Conservation (phyloP, 1,284 basidiomycete species). For the Rhizoctonia solani region DNA sequence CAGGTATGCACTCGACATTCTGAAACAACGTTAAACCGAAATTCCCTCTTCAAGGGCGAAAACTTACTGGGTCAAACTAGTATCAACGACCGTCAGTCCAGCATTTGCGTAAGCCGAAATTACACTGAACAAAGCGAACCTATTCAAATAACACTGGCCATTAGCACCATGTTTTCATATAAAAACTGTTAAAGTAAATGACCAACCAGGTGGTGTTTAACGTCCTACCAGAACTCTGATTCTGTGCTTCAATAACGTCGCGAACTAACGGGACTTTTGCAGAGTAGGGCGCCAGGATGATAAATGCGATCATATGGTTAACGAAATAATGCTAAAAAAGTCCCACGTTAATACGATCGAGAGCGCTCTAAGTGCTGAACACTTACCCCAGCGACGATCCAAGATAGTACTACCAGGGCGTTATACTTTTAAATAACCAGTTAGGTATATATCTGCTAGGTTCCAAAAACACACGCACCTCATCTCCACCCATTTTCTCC, state of each 20-base stretch:
- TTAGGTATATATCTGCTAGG: neutral
- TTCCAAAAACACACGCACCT: neutral
- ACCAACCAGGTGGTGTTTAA: slow-evolving; percentile 11
- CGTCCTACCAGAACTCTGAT: slow-evolving; percentile 9
- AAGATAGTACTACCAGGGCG: slow-evolving; percentile 23
- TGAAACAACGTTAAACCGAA: neutral
- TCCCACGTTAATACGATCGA: neutral
- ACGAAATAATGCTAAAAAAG: slow-evolving; percentile 9
- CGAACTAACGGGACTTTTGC: slow-evolving; percentile 15
- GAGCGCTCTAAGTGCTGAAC: neutral
- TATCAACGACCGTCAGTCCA: slow-evolving; percentile 19
- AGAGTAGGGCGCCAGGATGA: slow-evolving; percentile 20
- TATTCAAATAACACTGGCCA: neutral
- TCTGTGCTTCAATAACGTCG: slow-evolving; percentile 17
- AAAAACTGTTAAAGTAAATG: neutral
- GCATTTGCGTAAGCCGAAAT: slow-evolving; percentile 31
- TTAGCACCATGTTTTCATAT: neutral
- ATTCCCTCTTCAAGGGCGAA: neutral
- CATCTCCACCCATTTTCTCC: slow-evolving; percentile 29
- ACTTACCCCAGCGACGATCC: slow-evolving; percentile 31
- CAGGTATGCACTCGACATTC: slow-evolving; percentile 21
- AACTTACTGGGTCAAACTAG: slow-evolving; percentile 25
- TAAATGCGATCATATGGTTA: slow-evolving; percentile 17
- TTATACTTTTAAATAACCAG: slow-evolving; percentile 6
- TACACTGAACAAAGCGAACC: slow-evolving; percentile 25